phyloP scores from a whole-genome alignment of 768 basidiomycete species.

The Hortiboletus campestris region DNA sequence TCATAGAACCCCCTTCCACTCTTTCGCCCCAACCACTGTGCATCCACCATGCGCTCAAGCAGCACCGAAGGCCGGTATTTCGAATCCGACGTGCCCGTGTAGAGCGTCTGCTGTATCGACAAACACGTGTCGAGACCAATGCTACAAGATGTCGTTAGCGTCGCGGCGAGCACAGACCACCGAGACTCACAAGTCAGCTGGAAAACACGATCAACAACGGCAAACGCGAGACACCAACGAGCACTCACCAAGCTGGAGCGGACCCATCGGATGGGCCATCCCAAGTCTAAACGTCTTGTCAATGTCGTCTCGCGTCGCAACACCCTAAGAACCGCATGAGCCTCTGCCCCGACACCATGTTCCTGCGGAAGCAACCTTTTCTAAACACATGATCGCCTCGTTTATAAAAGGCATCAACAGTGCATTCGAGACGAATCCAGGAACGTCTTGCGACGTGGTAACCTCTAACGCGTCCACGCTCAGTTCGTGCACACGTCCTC shows the following conservation, averaged over 20 bases:
- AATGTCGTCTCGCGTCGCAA: slow-evolving; percentile 92
- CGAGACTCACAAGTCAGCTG: slow-evolving; percentile 33
- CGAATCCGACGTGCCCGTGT: slow-evolving; percentile 85
- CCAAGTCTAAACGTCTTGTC: slow-evolving; percentile 92
- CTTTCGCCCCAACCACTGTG: slow-evolving; percentile 91
- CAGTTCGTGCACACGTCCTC: background rate
- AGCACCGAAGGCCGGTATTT: slow-evolving; percentile 93
- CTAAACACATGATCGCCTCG: slow-evolving; percentile 93
- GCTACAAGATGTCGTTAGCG: slow-evolving; percentile 37
- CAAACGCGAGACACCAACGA: background rate
- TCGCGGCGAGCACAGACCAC: background rate
- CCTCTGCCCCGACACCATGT: background rate
- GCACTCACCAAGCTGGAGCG: slow-evolving; percentile 71
- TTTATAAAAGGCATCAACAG: slow-evolving; percentile 97
- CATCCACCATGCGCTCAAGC: slow-evolving; percentile 94
- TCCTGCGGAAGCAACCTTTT: slow-evolving; percentile 54
- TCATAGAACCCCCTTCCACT: slow-evolving; percentile 95
- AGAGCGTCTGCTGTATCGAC: slow-evolving; percentile 87
- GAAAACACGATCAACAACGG: slow-evolving; percentile 3
- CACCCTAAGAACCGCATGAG: slow-evolving; percentile 49
- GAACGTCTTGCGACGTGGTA: slow-evolving; percentile 86
- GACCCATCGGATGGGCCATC: slow-evolving; percentile 96
- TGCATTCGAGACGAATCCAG: slow-evolving; percentile 94
- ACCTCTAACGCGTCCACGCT: slow-evolving; percentile 60
- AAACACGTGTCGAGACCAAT: slow-evolving; percentile 98